Evolutionary conservation across 129 eudicot genomes (phyloP), one percentile per base, ranked within the genome.

Genomic region (Flaveria sonorensis): DNA sequence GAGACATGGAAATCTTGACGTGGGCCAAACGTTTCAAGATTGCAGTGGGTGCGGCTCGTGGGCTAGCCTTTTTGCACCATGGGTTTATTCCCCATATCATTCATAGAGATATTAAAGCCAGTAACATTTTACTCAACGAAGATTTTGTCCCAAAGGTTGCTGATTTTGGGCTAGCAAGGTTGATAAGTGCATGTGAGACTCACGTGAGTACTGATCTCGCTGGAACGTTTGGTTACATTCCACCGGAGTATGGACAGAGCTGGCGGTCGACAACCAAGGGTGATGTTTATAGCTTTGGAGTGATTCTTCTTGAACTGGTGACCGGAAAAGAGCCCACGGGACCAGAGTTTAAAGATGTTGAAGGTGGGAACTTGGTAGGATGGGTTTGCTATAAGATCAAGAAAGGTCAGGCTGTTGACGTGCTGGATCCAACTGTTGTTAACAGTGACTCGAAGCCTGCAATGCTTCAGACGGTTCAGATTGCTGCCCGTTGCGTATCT

Each of bases 321-420:
- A 92, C 92, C 0, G 92, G 97, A 3, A 92, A 92, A 71, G 96
- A 92, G 79, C 97, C 97, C 26, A 89, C 97, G 0, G 96, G 97
- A 2, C 84, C 86, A 3, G 97, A 92, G 80, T 92, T 92, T 32
- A 92, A 89, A 76, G 97, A 92, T 46, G 81, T 85, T 12, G 96
- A 92, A 82, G 97, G 97, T 24, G 96, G 97, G 42, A 92, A 89
- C 70, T 79, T 92, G 84, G 97, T 92, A 2, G 97, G 97, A 1
- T 92, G 97, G 97, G 97, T 87, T 61, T 78, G 86, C 67, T 68
- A 79, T 74, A 92, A 89, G 81, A 81, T 92, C 70, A 85, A 87
- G 88, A 82, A 87, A 43, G 85, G 88, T 36, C 32, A 78, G 53
- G 92, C 91, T 0, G 87, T 81, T 26, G 97, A 92, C 39, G 92